phyloP scores from a whole-genome alignment of 345 rosid genomes.

The Ceriops tagal region DNA sequence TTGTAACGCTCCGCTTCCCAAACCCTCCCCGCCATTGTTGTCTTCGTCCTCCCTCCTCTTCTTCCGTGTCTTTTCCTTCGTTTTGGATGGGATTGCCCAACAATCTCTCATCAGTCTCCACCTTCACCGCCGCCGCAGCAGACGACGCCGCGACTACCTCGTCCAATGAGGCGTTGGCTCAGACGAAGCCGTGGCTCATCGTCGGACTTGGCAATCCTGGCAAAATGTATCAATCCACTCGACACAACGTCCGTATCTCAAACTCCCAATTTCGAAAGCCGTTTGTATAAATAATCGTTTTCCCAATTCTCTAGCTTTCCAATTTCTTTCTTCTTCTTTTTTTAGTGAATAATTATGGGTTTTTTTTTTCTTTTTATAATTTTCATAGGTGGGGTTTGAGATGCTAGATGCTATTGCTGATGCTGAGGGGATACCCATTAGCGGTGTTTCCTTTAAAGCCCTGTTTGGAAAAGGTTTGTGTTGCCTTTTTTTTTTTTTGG shows the following conservation, averaged over 20 bases:
- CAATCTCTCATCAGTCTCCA: slow-evolving; percentile 23
- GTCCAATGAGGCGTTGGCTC: slow-evolving; percentile 17
- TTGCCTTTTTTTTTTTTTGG: not conserved
- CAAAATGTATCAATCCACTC: slow-evolving; percentile 63
- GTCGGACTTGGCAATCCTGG: slow-evolving; percentile 97
- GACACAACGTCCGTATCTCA: slow-evolving; percentile 59
- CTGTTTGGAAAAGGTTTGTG: slow-evolving; percentile 71
- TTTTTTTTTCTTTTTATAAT: not conserved
- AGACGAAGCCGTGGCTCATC: slow-evolving; percentile 74
- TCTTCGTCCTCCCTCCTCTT: not conserved
- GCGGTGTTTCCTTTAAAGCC: slow-evolving; percentile 59
- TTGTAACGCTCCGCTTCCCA: slow-evolving; percentile 9
- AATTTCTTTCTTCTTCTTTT: not conserved
- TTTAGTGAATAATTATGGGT: not conserved
- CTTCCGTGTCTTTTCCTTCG: not conserved
- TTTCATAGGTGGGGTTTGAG: slow-evolving; percentile 73
- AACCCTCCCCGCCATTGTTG: not conserved
- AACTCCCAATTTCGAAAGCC: not conserved
- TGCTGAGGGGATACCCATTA: slow-evolving; percentile 80
- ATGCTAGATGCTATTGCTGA: slow-evolving; percentile 85
- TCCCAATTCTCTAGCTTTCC: not conserved
- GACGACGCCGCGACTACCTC: slow-evolving; percentile 4
- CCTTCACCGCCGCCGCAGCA: slow-evolving; percentile 10
- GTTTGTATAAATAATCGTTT: not conserved
- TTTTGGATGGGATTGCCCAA: slow-evolving; percentile 3